Evolutionary conservation across 306 rosid species (phyloP), one percentile per base, ranked within the genome.

Genomic region (Spatholobus suberectus): DNA sequence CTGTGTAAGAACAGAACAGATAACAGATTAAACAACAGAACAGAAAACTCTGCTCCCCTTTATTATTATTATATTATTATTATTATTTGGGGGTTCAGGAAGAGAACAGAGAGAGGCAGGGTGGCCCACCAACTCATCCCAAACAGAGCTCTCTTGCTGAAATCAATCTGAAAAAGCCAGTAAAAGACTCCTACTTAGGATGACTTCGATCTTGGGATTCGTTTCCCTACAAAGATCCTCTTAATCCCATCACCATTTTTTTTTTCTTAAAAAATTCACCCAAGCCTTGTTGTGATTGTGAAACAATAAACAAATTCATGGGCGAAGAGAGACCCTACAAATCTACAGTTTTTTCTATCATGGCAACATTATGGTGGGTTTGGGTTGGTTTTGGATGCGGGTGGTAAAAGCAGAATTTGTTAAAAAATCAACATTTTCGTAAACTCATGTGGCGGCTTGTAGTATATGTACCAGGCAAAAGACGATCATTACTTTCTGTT

Each of bases 131-230:
- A 76, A 43, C 79, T 27, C 84, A 81, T 46, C 57, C 87, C 80
- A 78, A 63, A 54, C 83, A 83, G 78, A 79, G 18, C 69, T 61
- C 62, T 57, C 85, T 52, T 44, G 38, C 86, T 79, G 85, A 86
- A 85, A 78, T 85, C 75, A 76, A 85, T 85, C 95, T 88, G 90
- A 83, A 87, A 94, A 91, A 88, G 91, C 91, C 93, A 88, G 93
- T 52, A 80, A 75, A 75, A 85, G 71, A 87, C 93, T 91, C 93
- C 87, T 75, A 86, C 92, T 83, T 78, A 61, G 83, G 86, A 83
- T 82, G 41, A 58, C 73, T 86, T 85, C 75, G 24, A 73, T 79
- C 85, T 92, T 66, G 90, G 92, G 89, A 88, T 92, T 87, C 74
- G 89, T 82, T 78, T 76, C 87, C 81, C 70, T 23, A 79, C 90